Conservation (phyloP, 2,329 filamentous ascomycete species). For the Gnomoniopsis smithogilvyi region DNA sequence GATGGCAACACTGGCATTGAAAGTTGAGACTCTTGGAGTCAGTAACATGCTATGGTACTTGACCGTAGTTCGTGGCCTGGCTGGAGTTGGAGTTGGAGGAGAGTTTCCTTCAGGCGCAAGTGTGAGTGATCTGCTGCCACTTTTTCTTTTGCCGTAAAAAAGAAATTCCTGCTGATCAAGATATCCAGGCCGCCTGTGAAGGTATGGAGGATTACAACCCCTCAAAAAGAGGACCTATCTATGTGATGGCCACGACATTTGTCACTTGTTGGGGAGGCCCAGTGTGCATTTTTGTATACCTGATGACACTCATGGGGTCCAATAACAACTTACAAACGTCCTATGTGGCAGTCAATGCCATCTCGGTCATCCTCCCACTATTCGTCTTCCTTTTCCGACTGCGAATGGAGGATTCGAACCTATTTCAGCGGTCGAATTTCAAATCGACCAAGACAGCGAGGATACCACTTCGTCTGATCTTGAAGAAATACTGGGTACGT, state of each 20-base stretch:
- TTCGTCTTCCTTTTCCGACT: conserved; percentile 29
- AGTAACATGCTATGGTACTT: conserved; percentile 35
- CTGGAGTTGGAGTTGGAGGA: conserved; percentile 34
- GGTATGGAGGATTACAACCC: conserved; percentile 25
- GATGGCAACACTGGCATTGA: conserved; percentile 34
- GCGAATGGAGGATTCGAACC: conserved; percentile 30
- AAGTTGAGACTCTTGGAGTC: conserved; percentile 23
- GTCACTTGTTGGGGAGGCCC: conserved; percentile 32
- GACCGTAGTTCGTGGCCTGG: conserved; percentile 32
- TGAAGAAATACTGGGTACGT: conserved; percentile 44
- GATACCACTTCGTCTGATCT: conserved; percentile 29
- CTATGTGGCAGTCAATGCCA: conserved; percentile 28
- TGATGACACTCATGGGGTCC: conserved; percentile 31
- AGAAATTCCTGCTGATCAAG: neutral
- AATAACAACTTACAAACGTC: conserved; percentile 28
- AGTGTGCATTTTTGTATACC: conserved; percentile 32
- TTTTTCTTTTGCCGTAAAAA: neutral
- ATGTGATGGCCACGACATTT: conserved; percentile 32
- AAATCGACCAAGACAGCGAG: conserved; percentile 21
- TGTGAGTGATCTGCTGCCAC: conserved; percentile 6
- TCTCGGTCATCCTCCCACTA: conserved; percentile 30
- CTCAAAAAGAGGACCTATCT: conserved; percentile 30
- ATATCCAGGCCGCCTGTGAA: conserved; percentile 27
- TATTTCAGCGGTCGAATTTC: conserved; percentile 32
- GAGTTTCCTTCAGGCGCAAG: conserved; percentile 35